Conservation (phyloP, 768 basidiomycete species). For the Coprinellus micaceus region DNA sequence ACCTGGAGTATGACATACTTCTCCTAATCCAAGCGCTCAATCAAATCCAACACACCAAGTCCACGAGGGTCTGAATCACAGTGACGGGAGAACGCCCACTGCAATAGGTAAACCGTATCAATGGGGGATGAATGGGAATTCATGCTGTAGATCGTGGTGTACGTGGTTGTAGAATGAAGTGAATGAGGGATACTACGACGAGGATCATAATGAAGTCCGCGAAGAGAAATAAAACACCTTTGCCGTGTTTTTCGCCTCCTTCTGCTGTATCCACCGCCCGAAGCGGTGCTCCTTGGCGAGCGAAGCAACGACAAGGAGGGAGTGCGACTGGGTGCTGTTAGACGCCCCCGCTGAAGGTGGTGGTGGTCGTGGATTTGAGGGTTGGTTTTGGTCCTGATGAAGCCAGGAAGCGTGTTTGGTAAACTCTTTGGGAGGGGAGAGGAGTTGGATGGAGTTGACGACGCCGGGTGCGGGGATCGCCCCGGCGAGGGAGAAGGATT, state of each 20-base stretch:
- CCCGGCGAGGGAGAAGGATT: conserved; percentile 67
- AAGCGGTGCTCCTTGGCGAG: conserved; percentile 85
- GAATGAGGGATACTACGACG: not conserved
- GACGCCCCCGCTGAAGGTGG: too few relatives aligned
- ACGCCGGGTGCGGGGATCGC: conserved; percentile 70
- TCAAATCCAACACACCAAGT: too few relatives aligned
- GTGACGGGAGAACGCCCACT: too few relatives aligned
- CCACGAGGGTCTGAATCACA: too few relatives aligned
- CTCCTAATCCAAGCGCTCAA: too few relatives aligned
- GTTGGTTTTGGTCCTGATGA: conserved; percentile 16
- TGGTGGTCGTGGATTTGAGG: conserved; percentile 15
- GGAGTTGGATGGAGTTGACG: conserved; percentile 85
- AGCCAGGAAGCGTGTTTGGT: conserved; percentile 37
- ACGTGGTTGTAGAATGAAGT: too few relatives aligned
- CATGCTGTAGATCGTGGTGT: too few relatives aligned
- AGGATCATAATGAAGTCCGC: conserved; percentile 21
- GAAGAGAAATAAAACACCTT: conserved; percentile 58
- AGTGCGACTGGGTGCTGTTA: too few relatives aligned
- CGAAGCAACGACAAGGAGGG: conserved; percentile 69
- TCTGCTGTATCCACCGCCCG: conserved; percentile 81
- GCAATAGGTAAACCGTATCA: too few relatives aligned
- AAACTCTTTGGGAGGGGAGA: conserved; percentile 50
- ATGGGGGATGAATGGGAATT: too few relatives aligned
- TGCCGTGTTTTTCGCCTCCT: conserved; percentile 68
- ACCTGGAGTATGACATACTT: too few relatives aligned